A percentile compares a stretch with the other conserved stretches of the same genome.
phyloP scores from a whole-genome alignment of 192 early-diverging fungal genomes.

The Lobulomyces angularis region DNA sequence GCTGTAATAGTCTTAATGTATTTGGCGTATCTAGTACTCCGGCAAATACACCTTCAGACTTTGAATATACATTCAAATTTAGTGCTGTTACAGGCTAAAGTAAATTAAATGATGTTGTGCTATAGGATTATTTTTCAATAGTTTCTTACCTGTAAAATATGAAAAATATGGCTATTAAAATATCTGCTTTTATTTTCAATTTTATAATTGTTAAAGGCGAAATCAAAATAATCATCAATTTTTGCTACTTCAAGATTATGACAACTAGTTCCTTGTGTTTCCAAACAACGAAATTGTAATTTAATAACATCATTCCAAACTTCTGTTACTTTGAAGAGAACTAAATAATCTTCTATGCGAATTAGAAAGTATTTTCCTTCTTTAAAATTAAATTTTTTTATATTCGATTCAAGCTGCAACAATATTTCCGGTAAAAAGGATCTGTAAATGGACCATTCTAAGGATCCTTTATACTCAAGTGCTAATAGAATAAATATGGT shows the following conservation, averaged over 20 bases:
- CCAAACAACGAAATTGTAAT: constrained; percentile 16
- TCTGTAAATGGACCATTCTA: constrained; percentile 18
- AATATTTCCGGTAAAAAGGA: constrained; percentile 21
- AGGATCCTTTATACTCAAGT: constrained; percentile 7
- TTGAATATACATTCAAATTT: constrained; percentile 11
- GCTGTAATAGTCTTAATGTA: constrained; percentile 9
- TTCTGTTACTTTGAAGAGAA: constrained; percentile 22
- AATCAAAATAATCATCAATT: constrained; percentile 20
- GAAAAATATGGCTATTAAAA: constrained; percentile 3
- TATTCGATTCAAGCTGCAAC: too few relatives aligned
- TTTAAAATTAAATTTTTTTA: too few relatives aligned
- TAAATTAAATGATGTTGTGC: too few relatives aligned
- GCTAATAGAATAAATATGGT: neutral
- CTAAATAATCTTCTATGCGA: constrained; percentile 17
- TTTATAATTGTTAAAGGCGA: constrained; percentile 6
- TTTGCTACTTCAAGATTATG: constrained; percentile 25
- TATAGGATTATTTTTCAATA: neutral
- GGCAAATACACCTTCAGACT: constrained; percentile 15
- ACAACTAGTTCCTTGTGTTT: constrained; percentile 30
- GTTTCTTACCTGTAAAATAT: neutral
- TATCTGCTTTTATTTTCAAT: constrained; percentile 1
- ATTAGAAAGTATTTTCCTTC: constrained; percentile 10
- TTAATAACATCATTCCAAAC: constrained; percentile 18
- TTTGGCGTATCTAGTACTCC: constrained; percentile 23
- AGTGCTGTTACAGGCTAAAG: constrained; percentile 15